Evolutionary conservation across 2,329 filamentous ascomycete species (phyloP).

Genomic region (Stagonosporopsis vannaccii): DNA sequence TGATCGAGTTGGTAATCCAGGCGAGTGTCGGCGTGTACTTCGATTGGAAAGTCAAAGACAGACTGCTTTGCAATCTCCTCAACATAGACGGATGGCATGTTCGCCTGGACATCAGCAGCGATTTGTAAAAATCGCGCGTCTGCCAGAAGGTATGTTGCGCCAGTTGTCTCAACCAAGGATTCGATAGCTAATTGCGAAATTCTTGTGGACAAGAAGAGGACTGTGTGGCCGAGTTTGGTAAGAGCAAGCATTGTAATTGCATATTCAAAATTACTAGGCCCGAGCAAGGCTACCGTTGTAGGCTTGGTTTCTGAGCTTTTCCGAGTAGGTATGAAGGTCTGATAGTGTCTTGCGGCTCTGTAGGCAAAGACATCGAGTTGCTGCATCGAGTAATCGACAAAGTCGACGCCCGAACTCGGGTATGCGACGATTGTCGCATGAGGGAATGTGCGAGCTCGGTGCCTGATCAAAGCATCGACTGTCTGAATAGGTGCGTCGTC

Average conservation of each 20-base stretch:
- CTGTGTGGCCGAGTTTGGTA: slow-evolving; percentile 63
- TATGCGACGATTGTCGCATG: slow-evolving; percentile 54
- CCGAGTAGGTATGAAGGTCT: slow-evolving; percentile 29
- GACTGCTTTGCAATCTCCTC: slow-evolving; percentile 23
- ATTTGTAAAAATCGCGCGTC: slow-evolving; percentile 47
- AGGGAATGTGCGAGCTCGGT: slow-evolving; percentile 46
- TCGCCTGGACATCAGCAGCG: slow-evolving; percentile 20
- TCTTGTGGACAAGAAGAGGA: slow-evolving; percentile 63
- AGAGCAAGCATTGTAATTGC: slow-evolving; percentile 63
- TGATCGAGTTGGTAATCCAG: slow-evolving; percentile 34
- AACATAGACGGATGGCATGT: slow-evolving; percentile 16
- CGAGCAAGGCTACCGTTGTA: slow-evolving; percentile 58
- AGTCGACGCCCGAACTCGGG: slow-evolving; percentile 53
- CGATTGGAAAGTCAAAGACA: slow-evolving; percentile 32
- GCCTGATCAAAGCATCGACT: slow-evolving; percentile 51
- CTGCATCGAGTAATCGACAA: slow-evolving; percentile 57
- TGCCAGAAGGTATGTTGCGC: slow-evolving; percentile 30
- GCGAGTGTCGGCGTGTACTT: slow-evolving; percentile 34
- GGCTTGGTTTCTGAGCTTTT: slow-evolving; percentile 23
- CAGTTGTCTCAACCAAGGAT: slow-evolving; percentile 48
- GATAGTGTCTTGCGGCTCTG: slow-evolving; percentile 31
- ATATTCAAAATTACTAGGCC: slow-evolving; percentile 63
- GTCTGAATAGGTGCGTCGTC: slow-evolving; percentile 33
- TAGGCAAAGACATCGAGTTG: slow-evolving; percentile 55
- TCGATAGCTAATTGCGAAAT: slow-evolving; percentile 61